A percentile compares a stretch with the other conserved stretches of the same genome.
These are phyloP conservation scores for Citrus trifoliata DNA, from an alignment of 345 rosid species.

Conservation along the genomic window DNA sequence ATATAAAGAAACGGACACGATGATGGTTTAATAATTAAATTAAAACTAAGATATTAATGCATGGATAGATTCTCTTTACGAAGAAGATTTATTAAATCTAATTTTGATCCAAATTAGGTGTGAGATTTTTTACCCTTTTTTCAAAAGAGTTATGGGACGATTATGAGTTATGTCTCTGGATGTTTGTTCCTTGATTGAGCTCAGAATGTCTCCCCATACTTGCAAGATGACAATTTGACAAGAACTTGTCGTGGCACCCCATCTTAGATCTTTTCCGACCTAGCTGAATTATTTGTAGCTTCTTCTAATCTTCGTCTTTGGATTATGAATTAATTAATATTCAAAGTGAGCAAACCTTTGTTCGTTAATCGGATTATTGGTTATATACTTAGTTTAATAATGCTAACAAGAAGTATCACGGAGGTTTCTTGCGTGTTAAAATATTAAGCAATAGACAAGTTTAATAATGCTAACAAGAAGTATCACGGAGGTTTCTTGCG, in stretches of 20 bases:
- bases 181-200: neutral
- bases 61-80: neutral
- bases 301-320: neutral
- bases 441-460: neutral
- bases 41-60: neutral
- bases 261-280: neutral
- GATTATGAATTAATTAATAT: neutral
- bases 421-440: neutral
- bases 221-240: neutral
- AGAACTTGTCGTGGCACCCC: neutral
- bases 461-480: neutral
- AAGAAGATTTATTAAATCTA: neutral
- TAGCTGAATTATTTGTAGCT: neutral
- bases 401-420: neutral
- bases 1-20: neutral
- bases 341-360: neutral
- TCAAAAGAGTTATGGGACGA: slow-evolving; percentile 6
- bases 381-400: neutral
- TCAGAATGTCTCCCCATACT: slow-evolving; percentile 14
- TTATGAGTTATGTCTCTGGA: slow-evolving; percentile 11
- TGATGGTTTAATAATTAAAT: neutral
- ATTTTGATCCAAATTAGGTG: neutral
- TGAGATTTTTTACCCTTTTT: neutral
- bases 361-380: neutral
- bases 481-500: neutral